These are phyloP conservation scores for Centella asiatica DNA, from an alignment of 129 eudicot species.

Conservation along the genomic window DNA sequence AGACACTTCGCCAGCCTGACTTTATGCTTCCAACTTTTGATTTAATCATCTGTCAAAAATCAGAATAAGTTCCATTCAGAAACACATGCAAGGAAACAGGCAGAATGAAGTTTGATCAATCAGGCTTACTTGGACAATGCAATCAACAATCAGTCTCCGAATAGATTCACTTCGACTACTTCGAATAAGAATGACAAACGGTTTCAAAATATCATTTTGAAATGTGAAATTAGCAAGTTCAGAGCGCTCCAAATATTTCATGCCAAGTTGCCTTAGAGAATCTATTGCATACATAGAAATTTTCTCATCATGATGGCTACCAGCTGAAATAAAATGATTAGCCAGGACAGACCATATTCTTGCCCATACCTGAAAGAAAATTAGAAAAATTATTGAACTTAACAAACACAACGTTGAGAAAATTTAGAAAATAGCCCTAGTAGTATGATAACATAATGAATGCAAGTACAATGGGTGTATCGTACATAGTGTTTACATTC, in stretches of 20 bases:
- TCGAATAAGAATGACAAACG: slow-evolving; percentile 88
- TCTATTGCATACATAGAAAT: slow-evolving; percentile 98
- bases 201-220: slow-evolving; percentile 93
- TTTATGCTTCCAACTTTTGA: slow-evolving; percentile 95
- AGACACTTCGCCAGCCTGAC: slow-evolving; percentile 98
- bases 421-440: not conserved
- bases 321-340: slow-evolving; percentile 83
- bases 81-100: not conserved
- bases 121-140: slow-evolving; percentile 80
- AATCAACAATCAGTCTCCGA: slow-evolving; percentile 83
- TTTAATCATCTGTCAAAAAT: slow-evolving; percentile 63
- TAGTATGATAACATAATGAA: no score
- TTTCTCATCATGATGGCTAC: slow-evolving; percentile 96
- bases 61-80: slow-evolving; percentile 1
- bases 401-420: not conserved
- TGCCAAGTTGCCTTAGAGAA: slow-evolving; percentile 89
- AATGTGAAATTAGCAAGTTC: slow-evolving; percentile 94
- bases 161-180: slow-evolving; percentile 72
- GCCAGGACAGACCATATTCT: slow-evolving; percentile 97
- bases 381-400: not conserved
- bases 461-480: no score
- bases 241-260: slow-evolving; percentile 94
- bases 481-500: no score
- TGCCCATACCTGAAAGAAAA: slow-evolving; percentile 80
- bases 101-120: slow-evolving; percentile 4